Conservation (phyloP, 1,284 basidiomycete genomes). For the Ganoderma lucidum region DNA sequence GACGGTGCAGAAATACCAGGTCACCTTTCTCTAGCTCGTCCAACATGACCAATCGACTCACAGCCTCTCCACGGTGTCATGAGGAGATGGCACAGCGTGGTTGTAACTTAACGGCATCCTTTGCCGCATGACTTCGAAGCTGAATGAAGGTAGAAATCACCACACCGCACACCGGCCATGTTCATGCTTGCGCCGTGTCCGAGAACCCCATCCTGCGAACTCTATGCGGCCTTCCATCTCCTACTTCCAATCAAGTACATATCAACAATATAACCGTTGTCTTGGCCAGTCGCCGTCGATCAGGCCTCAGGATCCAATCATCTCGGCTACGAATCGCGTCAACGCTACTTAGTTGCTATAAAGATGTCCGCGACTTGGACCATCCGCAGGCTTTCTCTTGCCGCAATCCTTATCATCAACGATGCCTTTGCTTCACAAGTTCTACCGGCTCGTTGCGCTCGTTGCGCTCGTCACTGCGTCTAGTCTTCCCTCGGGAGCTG, state of each 20-base stretch:
- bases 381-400: neutral
- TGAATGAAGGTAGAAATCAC: neutral
- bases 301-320: neutral
- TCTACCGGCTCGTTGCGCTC: neutral
- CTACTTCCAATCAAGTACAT: neutral
- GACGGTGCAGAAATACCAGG: neutral
- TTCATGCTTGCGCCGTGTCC: slow-evolving; percentile 2
- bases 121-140: neutral
- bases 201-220: neutral
- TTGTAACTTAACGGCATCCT: neutral
- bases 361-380: neutral
- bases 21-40: neutral
- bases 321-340: slow-evolving; percentile 5
- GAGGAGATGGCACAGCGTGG: neutral
- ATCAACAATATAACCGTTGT: neutral
- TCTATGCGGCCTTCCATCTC: neutral
- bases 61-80: neutral
- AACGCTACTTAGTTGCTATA: neutral
- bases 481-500: neutral
- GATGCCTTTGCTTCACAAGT: neutral
- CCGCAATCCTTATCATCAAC: neutral
- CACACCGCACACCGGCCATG: neutral
- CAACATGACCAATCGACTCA: neutral
- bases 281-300: neutral
- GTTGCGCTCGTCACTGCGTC: neutral